Evolutionary conservation across 257 asterid species (phyloP).

Genomic region (Penstemon eatonii): DNA sequence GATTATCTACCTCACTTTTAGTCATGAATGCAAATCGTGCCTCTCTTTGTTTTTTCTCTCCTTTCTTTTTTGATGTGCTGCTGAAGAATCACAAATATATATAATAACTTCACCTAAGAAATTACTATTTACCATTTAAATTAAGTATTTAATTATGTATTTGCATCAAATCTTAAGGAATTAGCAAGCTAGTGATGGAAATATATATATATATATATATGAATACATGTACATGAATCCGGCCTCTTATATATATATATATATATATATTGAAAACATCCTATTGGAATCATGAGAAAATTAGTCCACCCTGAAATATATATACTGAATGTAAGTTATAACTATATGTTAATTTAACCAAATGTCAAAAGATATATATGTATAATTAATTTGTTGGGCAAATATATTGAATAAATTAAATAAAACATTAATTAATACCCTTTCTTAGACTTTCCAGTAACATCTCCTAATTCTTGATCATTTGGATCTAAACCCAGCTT

Average conservation of each 20-base stretch:
- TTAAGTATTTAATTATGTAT: background rate
- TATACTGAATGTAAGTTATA: conserved; percentile 12
- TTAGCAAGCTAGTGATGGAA: conserved; percentile 13
- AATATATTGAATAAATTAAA: background rate
- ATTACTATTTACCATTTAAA: background rate
- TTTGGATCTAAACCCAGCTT: conserved; percentile 22
- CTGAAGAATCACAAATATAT: conserved; percentile 13
- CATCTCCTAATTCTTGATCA: conserved; percentile 41
- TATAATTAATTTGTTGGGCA: background rate
- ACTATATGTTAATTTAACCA: conserved; percentile 15
- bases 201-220: background rate
- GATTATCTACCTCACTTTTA: conserved; percentile 72
- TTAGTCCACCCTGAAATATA: conserved; percentile 26
- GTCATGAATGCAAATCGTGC: conserved; percentile 76
- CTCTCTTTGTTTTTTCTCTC: conserved; percentile 57
- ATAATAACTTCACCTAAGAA: too few species aligned
- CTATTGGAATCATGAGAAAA: conserved; percentile 18
- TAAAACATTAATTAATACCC: conserved; percentile 35
- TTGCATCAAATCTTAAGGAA: conserved; percentile 24
- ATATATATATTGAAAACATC: conserved; percentile 3
- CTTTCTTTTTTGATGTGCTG: conserved; percentile 50
- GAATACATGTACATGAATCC: too few species aligned
- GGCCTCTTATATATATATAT: too few species aligned
- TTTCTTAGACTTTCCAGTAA: conserved; percentile 48
- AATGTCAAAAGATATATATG: background rate